A percentile compares a stretch with the other conserved stretches of the same genome.
Evolutionary conservation across 164 flowering plant species (phyloP).

Genomic region (Malania oleifera): DNA sequence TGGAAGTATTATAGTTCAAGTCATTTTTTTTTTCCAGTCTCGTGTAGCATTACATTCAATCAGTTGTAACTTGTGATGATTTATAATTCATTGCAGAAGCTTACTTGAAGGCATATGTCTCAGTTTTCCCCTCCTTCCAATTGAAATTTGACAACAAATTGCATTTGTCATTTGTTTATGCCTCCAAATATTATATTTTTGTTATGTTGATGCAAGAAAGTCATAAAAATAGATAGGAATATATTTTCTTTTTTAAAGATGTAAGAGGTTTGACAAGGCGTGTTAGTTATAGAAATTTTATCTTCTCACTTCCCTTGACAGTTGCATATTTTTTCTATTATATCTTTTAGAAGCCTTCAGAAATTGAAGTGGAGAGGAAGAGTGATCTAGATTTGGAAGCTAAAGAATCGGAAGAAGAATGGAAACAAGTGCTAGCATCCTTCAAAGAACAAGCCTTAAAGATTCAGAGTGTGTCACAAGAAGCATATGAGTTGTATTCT

Average conservation of each 20-base stretch:
- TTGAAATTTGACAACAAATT: no score
- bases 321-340: neutral
- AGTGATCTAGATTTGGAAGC: slow-evolving; percentile 22
- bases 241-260: neutral
- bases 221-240: no score
- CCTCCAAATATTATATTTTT: no score
- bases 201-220: no score
- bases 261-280: neutral
- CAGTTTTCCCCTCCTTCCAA: no score
- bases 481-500: slow-evolving; percentile 71
- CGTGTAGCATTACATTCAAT: no score
- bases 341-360: slow-evolving; percentile 44
- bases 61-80: no score
- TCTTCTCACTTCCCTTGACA: neutral
- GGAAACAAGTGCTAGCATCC: slow-evolving; percentile 59
- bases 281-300: neutral
- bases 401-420: slow-evolving; percentile 63
- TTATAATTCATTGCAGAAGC: no score
- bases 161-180: no score
- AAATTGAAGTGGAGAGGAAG: slow-evolving; percentile 53
- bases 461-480: slow-evolving; percentile 71
- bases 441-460: slow-evolving; percentile 78
- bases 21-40: no score
- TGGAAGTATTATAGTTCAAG: no score
- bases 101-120: no score